phyloP scores from a whole-genome alignment of 2,329 filamentous ascomycete genomes.

The Aureobasidium musti region DNA sequence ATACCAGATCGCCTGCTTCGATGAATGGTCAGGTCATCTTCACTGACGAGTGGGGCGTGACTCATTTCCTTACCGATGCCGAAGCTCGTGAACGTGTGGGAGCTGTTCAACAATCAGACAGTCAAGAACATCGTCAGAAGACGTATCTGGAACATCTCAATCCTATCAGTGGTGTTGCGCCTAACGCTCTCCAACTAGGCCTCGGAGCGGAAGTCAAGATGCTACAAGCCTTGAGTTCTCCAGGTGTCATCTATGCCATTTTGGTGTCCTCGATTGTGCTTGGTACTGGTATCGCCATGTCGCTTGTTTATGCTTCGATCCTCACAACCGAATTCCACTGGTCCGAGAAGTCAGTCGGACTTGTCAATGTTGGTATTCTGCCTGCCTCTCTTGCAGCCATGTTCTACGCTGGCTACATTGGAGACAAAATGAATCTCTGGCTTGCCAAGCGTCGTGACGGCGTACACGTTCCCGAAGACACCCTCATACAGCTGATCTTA shows the following conservation, averaged over 20 bases:
- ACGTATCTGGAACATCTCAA: conserved; percentile 32
- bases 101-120: conserved; percentile 26
- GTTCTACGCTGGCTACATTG: conserved; percentile 36
- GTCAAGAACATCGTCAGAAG: conserved; percentile 23
- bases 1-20: conserved; percentile 41
- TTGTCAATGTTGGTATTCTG: conserved; percentile 37
- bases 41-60: conserved; percentile 47
- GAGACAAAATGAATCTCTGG: conserved; percentile 36
- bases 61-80: conserved; percentile 40
- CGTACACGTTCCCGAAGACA: conserved; percentile 43
- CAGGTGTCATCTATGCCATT: conserved; percentile 45
- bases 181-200: conserved; percentile 31
- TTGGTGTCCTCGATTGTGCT: conserved; percentile 45
- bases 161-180: conserved; percentile 27
- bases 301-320: conserved; percentile 45
- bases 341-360: conserved; percentile 35
- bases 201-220: conserved; percentile 38
- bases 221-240: conserved; percentile 42
- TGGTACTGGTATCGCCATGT: conserved; percentile 45
- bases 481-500: conserved; percentile 41
- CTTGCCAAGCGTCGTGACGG: conserved; percentile 42
- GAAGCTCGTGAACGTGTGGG: conserved; percentile 37
- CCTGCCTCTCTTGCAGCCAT: conserved; percentile 35
- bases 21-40: conserved; percentile 43
- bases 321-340: conserved; percentile 42